Evolutionary conservation across 257 asterid genomes (phyloP).

Genomic region (Nicotiana obtusifolia): DNA sequence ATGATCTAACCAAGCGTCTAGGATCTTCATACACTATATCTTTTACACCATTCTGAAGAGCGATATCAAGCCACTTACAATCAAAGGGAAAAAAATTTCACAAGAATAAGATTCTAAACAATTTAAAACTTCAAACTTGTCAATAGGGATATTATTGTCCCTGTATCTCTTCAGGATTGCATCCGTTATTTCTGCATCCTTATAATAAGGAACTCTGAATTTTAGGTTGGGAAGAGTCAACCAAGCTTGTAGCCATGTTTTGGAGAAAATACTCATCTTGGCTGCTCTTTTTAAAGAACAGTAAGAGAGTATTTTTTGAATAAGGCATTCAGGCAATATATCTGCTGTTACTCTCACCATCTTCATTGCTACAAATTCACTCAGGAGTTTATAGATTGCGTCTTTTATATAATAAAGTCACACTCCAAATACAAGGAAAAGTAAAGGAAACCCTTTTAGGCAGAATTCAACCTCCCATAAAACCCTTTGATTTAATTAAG

Average conservation of each 20-base stretch:
- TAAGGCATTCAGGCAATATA: background rate
- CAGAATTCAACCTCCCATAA: background rate
- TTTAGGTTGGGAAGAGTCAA: background rate
- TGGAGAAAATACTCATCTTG: background rate
- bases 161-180: background rate
- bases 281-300: background rate
- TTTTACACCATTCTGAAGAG: background rate
- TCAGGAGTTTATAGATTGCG: too few species aligned
- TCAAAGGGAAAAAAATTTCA: background rate
- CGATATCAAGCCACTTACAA: background rate
- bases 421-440: background rate
- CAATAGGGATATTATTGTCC: background rate
- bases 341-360: background rate
- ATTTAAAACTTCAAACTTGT: background rate
- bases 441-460: background rate
- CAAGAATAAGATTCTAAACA: background rate
- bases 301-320: background rate
- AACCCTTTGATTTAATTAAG: too few species aligned
- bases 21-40: background rate
- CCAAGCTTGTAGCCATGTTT: background rate
- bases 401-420: too few species aligned
- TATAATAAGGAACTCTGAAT: background rate
- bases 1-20: too few species aligned
- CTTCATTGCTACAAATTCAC: background rate
- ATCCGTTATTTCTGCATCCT: too few species aligned